Evolutionary conservation across 2,329 filamentous ascomycete species (phyloP).

Genomic region (Zelopaecilomyces penicillatus): DNA sequence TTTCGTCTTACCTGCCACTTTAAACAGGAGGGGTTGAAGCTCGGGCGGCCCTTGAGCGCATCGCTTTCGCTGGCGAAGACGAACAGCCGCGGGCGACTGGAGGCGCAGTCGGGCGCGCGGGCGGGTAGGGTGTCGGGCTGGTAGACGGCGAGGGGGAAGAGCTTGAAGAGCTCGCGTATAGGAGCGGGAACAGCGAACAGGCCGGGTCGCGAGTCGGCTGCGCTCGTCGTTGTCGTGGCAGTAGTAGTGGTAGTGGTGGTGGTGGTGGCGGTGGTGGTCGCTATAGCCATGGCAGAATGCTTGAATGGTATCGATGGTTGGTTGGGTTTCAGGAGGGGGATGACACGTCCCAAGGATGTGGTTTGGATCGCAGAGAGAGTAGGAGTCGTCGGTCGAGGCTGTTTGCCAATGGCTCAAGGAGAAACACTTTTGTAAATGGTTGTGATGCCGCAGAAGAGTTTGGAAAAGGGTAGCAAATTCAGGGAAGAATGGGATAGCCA

Average conservation of each 20-base stretch:
- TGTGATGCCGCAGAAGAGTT: too few species aligned
- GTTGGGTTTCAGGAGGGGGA: too few species aligned
- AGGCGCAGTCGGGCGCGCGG: conserved; percentile 36
- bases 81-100: conserved; percentile 53
- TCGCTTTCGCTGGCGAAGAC: conserved; percentile 65
- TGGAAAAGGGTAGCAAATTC: too few species aligned
- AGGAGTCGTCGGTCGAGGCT: too few species aligned
- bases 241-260: conserved; percentile 1
- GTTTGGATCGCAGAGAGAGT: too few species aligned
- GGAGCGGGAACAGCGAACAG: conserved; percentile 60
- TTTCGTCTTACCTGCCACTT: conserved; percentile 76
- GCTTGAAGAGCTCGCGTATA: conserved; percentile 75
- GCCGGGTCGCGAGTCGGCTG: conserved; percentile 12
- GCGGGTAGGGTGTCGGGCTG: conserved; percentile 65
- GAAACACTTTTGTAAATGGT: too few species aligned
- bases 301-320: too few species aligned
- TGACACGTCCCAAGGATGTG: too few species aligned
- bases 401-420: too few species aligned
- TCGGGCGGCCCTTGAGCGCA: conserved; percentile 53
- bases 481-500: too few species aligned
- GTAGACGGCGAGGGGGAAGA: conserved; percentile 71
- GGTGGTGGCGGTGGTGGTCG: not conserved
- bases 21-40: conserved; percentile 86
- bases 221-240: conserved; percentile 7
- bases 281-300: too few species aligned